Conservation (phyloP, 257 asterid genomes). For the Forsythia viridissima region DNA sequence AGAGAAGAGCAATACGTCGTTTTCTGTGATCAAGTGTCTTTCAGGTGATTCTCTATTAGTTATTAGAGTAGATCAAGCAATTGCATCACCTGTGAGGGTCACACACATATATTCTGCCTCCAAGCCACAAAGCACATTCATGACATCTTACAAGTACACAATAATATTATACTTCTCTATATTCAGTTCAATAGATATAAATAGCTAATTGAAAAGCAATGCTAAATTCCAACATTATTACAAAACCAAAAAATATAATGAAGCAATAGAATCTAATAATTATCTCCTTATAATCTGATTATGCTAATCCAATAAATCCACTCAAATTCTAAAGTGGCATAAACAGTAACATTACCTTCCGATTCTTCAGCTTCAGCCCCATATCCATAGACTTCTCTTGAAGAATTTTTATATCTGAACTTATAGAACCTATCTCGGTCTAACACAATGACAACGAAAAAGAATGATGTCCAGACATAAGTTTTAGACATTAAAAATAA, state of each 20-base stretch:
- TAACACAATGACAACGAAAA: slow-evolving; percentile 38
- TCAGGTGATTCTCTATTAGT: background rate
- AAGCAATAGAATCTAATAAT: background rate
- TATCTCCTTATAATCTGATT: background rate
- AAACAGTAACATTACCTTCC: slow-evolving; percentile 62
- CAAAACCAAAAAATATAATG: slow-evolving; percentile 3
- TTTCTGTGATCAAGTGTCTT: background rate
- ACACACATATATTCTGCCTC: background rate
- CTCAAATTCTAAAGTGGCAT: slow-evolving; percentile 1
- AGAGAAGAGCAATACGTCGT: background rate
- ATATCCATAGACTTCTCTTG: slow-evolving; percentile 98
- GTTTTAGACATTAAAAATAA: background rate
- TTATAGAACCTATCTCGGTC: slow-evolving; percentile 97
- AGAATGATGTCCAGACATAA: slow-evolving; percentile 21
- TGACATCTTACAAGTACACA: background rate
- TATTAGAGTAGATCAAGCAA: background rate
- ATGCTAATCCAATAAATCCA: slow-evolving; percentile 10
- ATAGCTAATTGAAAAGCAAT: slow-evolving; percentile 3
- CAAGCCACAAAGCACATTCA: background rate
- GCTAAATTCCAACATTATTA: background rate
- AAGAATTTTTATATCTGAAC: slow-evolving; percentile 93
- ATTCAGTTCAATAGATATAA: background rate
- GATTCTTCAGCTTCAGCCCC: slow-evolving; percentile 98
- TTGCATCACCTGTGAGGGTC: background rate
- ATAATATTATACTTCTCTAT: background rate